Evolutionary conservation across 202 grass and related monocot species (phyloP).

Genomic region (Saccharum hybrid): DNA sequence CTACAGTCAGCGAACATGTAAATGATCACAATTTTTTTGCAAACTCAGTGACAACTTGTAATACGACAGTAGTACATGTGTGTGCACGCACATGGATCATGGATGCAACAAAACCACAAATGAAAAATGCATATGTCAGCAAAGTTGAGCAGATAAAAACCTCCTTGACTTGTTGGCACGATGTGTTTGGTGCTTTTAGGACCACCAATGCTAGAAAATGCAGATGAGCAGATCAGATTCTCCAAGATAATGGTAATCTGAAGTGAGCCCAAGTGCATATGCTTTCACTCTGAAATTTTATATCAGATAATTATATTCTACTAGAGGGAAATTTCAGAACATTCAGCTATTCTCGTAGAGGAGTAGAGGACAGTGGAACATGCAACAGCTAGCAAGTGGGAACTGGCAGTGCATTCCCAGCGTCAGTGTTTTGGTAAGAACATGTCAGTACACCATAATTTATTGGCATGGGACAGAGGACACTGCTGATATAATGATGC

Average conservation of each 20-base stretch:
- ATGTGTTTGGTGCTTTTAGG: too few relatives aligned
- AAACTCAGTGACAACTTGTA: too few relatives aligned
- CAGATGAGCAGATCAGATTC: too few relatives aligned
- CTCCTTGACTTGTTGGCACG: too few relatives aligned
- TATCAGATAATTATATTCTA: background rate
- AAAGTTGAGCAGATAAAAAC: too few relatives aligned
- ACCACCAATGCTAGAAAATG: too few relatives aligned
- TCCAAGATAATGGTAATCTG: too few relatives aligned
- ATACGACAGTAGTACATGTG: too few relatives aligned
- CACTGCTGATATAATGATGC: slow-evolving; percentile 27
- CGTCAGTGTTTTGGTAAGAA: slow-evolving; percentile 39
- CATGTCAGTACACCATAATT: slow-evolving; percentile 40
- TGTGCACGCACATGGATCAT: too few relatives aligned
- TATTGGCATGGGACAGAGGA: slow-evolving; percentile 28
- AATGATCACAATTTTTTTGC: too few relatives aligned
- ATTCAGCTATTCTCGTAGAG: background rate
- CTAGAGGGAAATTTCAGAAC: background rate
- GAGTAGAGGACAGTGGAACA: background rate
- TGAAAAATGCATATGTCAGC: too few relatives aligned
- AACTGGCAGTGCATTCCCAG: background rate
- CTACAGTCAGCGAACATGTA: background rate
- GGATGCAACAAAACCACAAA: too few relatives aligned
- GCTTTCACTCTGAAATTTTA: background rate
- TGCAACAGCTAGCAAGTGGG: slow-evolving; percentile 13
- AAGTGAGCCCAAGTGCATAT: background rate